Conservation (phyloP, 495 filamentous ascomycete genomes). For the Aspergillus sclerotiicarbonarius region DNA sequence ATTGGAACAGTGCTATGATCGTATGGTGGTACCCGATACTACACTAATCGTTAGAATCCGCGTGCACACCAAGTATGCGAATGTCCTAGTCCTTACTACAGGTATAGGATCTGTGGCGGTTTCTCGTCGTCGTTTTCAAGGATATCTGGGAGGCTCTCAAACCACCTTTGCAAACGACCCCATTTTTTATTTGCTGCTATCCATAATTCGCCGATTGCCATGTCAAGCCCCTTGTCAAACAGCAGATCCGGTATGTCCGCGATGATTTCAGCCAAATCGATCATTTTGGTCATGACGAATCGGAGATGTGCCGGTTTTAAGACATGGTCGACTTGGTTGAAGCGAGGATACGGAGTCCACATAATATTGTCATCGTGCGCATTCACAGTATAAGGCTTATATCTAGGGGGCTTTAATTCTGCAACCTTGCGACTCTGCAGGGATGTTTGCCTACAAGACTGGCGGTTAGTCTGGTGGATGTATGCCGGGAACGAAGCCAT, state of each 20-base stretch:
- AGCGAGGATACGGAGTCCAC: slow-evolving; percentile 44
- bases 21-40: slow-evolving; percentile 34
- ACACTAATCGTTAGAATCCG: slow-evolving; percentile 10
- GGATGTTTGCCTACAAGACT: slow-evolving; percentile 31
- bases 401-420: slow-evolving; percentile 23
- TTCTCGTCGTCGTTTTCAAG: slow-evolving; percentile 22
- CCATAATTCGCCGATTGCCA: slow-evolving; percentile 20
- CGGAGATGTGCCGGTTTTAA: slow-evolving; percentile 33
- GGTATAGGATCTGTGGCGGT: slow-evolving; percentile 34
- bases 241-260: slow-evolving; percentile 30
- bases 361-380: slow-evolving; percentile 21
- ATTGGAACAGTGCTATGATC: slow-evolving; percentile 25
- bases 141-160: slow-evolving; percentile 24
- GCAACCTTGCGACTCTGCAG: slow-evolving; percentile 26
- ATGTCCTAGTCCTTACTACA: slow-evolving; percentile 32
- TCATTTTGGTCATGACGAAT: slow-evolving; percentile 25
- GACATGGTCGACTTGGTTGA: slow-evolving; percentile 29
- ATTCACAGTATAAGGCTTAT: slow-evolving; percentile 16
- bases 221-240: slow-evolving; percentile 22
- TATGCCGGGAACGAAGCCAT: not conserved
- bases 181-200: slow-evolving; percentile 21
- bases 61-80: not conserved
- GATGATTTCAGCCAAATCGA: slow-evolving; percentile 26
- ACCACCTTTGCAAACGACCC: slow-evolving; percentile 27
- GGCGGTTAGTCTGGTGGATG: slow-evolving; percentile 10